These are phyloP conservation scores for Nicotiana sylvestris DNA, from an alignment of 257 asterid species.

Conservation along the genomic window DNA sequence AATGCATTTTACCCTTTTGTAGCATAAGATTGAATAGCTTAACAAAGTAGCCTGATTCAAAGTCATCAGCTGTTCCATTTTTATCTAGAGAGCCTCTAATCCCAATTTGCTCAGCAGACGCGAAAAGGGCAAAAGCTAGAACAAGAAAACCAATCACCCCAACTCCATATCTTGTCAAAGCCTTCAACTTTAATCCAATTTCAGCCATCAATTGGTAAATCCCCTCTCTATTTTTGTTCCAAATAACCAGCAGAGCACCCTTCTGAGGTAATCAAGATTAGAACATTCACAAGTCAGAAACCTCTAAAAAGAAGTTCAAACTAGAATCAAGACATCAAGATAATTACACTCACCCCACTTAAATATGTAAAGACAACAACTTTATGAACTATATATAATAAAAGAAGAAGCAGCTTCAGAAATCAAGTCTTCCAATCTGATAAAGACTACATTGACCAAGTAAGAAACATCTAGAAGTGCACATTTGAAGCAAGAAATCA, in stretches of 20 bases:
- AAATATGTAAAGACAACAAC: not conserved
- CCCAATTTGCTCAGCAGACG: conserved; percentile 32
- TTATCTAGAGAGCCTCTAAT: conserved; percentile 19
- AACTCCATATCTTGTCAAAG: conserved; percentile 10
- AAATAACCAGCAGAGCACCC: not conserved
- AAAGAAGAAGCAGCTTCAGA: not conserved
- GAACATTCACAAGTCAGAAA: not conserved
- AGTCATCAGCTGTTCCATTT: conserved; percentile 20
- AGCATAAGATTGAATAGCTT: conserved; percentile 25
- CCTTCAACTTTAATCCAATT: conserved; percentile 28
- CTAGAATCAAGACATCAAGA: not conserved
- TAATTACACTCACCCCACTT: not conserved
- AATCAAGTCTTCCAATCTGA: not conserved
- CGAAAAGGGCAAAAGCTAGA: conserved; percentile 28
- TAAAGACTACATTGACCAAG: not conserved
- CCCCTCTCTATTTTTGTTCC: conserved; percentile 1
- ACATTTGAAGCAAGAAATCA: not conserved
- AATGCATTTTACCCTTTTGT: conserved; percentile 20
- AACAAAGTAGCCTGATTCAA: conserved; percentile 25
- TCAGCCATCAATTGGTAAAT: conserved; percentile 37
- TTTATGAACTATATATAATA: not conserved
- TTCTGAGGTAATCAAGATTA: not conserved
- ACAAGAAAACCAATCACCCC: conserved; percentile 25
- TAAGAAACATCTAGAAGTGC: not conserved
- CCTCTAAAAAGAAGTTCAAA: not conserved